Percentiles rank a stretch among this genome's conserved stretches.
phyloP scores from a whole-genome alignment of 2,329 filamentous ascomycete species.

The Diaporthe citriasiana region DNA sequence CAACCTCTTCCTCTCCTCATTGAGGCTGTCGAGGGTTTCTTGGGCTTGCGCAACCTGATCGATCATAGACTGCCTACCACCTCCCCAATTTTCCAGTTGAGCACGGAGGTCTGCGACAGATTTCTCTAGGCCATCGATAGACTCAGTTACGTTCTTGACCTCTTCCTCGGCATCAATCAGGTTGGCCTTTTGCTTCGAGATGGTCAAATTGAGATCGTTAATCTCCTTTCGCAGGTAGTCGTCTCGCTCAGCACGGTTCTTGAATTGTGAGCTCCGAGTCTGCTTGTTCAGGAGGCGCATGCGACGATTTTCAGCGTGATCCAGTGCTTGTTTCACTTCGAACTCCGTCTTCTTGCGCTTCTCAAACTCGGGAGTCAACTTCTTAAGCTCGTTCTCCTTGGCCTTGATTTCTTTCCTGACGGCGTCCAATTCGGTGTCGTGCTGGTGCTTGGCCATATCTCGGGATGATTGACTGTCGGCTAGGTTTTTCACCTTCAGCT shows the following conservation, averaged over 20 bases:
- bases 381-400: slow-evolving; percentile 82
- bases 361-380: slow-evolving; percentile 83
- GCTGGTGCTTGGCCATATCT: slow-evolving; percentile 78
- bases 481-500: slow-evolving; percentile 86
- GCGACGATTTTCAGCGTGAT: slow-evolving; percentile 80
- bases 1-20: slow-evolving; percentile 88
- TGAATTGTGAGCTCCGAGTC: slow-evolving; percentile 88
- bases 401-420: slow-evolving; percentile 81
- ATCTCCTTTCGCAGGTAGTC: slow-evolving; percentile 86
- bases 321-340: slow-evolving; percentile 78
- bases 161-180: slow-evolving; percentile 88
- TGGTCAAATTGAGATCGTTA: slow-evolving; percentile 80
- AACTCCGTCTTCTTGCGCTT: slow-evolving; percentile 80
- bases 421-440: slow-evolving; percentile 78
- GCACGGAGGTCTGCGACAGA: slow-evolving; percentile 79
- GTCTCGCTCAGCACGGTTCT: slow-evolving; percentile 89
- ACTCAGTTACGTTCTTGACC: slow-evolving; percentile 77
- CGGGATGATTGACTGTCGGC: slow-evolving; percentile 85
- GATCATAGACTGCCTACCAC: slow-evolving; percentile 78
- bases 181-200: slow-evolving; percentile 87
- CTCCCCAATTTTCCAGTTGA: slow-evolving; percentile 83
- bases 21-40: slow-evolving; percentile 82
- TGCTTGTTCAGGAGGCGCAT: slow-evolving; percentile 93
- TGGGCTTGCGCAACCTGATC: slow-evolving; percentile 83
- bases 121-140: slow-evolving; percentile 79